Percentiles rank a stretch among this genome's conserved stretches.
These are phyloP conservation scores for Carex scoparia DNA, from an alignment of 176 grass and related monocot species.

Conservation along the genomic window DNA sequence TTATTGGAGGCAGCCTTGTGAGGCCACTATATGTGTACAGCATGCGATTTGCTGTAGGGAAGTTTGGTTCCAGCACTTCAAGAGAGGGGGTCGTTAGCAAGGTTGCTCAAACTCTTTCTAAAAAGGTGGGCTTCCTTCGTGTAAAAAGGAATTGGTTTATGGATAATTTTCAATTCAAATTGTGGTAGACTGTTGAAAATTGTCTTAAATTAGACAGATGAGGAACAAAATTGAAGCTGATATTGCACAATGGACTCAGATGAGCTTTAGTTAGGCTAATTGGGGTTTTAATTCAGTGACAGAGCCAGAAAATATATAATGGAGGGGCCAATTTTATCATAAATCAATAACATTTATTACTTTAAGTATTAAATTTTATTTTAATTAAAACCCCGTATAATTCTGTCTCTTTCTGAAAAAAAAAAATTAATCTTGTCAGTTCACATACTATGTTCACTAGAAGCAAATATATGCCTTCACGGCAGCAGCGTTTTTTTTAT, in stretches of 20 bases:
- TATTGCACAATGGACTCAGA: constrained; percentile 8
- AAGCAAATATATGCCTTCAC: too few relatives aligned
- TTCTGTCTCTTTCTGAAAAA: too few relatives aligned
- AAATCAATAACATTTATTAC: too few relatives aligned
- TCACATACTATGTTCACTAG: too few relatives aligned
- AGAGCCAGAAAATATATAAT: too few relatives aligned
- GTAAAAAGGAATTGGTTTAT: neutral
- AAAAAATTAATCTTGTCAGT: too few relatives aligned
- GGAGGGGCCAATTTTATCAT: too few relatives aligned
- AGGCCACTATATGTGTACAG: constrained; percentile 64
- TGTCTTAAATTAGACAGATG: neutral
- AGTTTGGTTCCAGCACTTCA: constrained; percentile 43
- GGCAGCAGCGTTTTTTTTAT: too few relatives aligned
- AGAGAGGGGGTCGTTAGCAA: constrained; percentile 47
- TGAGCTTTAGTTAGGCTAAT: neutral
- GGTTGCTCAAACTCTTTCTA: constrained; percentile 72
- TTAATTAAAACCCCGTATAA: too few relatives aligned
- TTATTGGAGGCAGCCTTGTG: constrained; percentile 69
- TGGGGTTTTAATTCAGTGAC: neutral
- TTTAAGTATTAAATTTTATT: too few relatives aligned
- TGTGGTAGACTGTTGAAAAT: neutral
- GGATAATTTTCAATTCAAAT: neutral
- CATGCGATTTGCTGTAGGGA: constrained; percentile 60
- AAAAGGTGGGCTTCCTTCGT: constrained; percentile 54
- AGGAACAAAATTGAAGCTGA: neutral